Base-by-base conservation (phyloP, 2,329 filamentous ascomycete genomes). In the Ophiostoma triangulosporum region DNA sequence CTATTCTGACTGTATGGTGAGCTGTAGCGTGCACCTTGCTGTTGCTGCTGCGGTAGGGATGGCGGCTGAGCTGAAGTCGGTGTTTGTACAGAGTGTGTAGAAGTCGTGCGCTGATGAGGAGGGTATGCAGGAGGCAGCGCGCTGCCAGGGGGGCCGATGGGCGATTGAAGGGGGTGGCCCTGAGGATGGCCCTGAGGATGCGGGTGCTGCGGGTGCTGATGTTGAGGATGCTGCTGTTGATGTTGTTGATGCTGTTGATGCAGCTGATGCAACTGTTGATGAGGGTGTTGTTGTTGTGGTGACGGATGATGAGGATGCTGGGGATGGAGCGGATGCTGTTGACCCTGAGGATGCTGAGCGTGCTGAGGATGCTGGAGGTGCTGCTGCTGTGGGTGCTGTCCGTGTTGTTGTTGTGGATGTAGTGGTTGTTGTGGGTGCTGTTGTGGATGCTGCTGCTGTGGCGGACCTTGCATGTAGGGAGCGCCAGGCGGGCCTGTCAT, bases 401-500 rank as follows among this genome's bases (percentile, higher is more conserved):
- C 8, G 14, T 48, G 40, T 9, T 24, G n/a, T 43, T 56, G 54
- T 24, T 51, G 54, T 14, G 50, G 31, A n/a, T 53, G 43, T 46
- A 52, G 48, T 48, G 31, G 29, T 11, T 48, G 24, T 20, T 56
- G 54, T 26, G 49, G 54, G 12, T 52, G 31, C 20, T 53, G 48
- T 1, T 31, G 33, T 6, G 40, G 43, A 22, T 51, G 49, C 27
- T 48, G 46, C 27, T 54, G 56, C 9, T 66, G 63, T 22, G 40
- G 54, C 35, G 36, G 63, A 12, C 67, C 67, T 56, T 70, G 70
- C 58, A 68, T 62, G 60, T 74, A 75, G 43, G 62, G 40, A 63
- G 63, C 60, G 40, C 61, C 59, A 43, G 63, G 61, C 57, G 65
- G 65, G 51, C 66, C 67, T 40, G 68, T 61, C 53, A 62, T 59